Conservation (phyloP, 2,329 filamentous ascomycete genomes). For the Xylariaceae sp. region DNA sequence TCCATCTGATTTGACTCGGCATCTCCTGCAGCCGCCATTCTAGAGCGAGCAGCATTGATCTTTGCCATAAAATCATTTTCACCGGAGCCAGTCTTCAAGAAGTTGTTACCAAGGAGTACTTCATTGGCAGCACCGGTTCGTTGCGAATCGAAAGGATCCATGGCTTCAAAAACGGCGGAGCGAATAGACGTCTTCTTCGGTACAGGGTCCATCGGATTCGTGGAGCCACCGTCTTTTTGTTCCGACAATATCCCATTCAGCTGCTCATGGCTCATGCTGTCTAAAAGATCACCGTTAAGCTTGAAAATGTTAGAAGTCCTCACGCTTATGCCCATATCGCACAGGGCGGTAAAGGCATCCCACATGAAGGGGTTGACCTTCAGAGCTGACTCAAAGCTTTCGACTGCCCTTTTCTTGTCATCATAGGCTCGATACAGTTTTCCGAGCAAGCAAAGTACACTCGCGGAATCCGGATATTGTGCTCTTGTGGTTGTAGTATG, state of each 20-base stretch:
- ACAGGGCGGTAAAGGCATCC: conserved; percentile 89
- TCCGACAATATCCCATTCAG: conserved; percentile 28
- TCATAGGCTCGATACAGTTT: conserved; percentile 84
- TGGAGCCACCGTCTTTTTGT: conserved; percentile 31
- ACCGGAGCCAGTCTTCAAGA: conserved; percentile 37
- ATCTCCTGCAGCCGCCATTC: conserved; percentile 36
- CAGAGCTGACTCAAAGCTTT: conserved; percentile 82
- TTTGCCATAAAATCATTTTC: conserved; percentile 55
- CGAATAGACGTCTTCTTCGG: conserved; percentile 39
- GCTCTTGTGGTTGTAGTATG: conserved; percentile 74
- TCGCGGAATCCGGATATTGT: conserved; percentile 75
- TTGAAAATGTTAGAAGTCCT: conserved; percentile 85
- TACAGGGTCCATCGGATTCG: conserved; percentile 35
- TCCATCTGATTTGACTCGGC: conserved; percentile 54
- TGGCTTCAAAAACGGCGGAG: conserved; percentile 30
- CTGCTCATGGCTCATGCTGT: conserved; percentile 40
- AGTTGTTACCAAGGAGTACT: conserved; percentile 33
- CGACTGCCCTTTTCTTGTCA: conserved; percentile 75
- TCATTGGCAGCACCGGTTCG: conserved; percentile 37
- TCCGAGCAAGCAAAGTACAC: conserved; percentile 77
- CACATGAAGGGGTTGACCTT: conserved; percentile 95
- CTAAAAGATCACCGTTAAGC: conserved; percentile 52
- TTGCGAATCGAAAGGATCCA: conserved; percentile 50
- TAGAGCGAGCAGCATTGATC: conserved; percentile 48
- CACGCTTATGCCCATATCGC: conserved; percentile 79